Evolutionary conservation across 805 yeast genomes (phyloP).

Genomic region (Myxozyma nipponensis): DNA sequence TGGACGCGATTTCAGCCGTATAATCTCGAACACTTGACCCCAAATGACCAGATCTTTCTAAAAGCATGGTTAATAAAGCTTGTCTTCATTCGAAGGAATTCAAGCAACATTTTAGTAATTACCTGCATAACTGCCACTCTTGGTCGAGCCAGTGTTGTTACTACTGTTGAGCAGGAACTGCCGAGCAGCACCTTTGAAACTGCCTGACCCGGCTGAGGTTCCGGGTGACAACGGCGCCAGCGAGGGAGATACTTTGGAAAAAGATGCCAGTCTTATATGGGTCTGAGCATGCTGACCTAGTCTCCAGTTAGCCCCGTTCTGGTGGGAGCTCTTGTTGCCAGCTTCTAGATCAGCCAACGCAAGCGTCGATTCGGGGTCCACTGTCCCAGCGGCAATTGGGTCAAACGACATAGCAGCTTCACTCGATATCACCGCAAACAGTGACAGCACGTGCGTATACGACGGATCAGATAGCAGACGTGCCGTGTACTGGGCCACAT

Average conservation of each 20-base stretch:
- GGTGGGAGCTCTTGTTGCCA: neutral
- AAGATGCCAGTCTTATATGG: slow-evolving; percentile 20
- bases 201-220: slow-evolving; percentile 1
- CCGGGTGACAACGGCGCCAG: slow-evolving; percentile 2
- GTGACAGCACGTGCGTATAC: no score
- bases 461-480: no score
- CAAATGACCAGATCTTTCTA: neutral
- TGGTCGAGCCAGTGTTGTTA: neutral
- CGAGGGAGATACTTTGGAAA: slow-evolving; percentile 2
- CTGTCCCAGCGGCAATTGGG: no score
- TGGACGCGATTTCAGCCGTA: slow-evolving; percentile 26
- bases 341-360: neutral
- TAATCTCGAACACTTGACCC: slow-evolving; percentile 16
- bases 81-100: neutral
- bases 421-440: no score
- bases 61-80: neutral
- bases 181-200: slow-evolving; percentile 2
- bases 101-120: neutral
- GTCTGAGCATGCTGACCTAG: slow-evolving; percentile 17
- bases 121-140: neutral
- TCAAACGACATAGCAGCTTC: no score
- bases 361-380: no score
- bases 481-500: no score
- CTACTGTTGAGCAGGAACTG: neutral
- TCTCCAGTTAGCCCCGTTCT: neutral